Percentiles rank a stretch among this genome's conserved stretches.
These are phyloP conservation scores for Paracorniculantispora psalliotae DNA, from an alignment of 2,329 filamentous ascomycete genomes.

Conservation along the genomic window DNA sequence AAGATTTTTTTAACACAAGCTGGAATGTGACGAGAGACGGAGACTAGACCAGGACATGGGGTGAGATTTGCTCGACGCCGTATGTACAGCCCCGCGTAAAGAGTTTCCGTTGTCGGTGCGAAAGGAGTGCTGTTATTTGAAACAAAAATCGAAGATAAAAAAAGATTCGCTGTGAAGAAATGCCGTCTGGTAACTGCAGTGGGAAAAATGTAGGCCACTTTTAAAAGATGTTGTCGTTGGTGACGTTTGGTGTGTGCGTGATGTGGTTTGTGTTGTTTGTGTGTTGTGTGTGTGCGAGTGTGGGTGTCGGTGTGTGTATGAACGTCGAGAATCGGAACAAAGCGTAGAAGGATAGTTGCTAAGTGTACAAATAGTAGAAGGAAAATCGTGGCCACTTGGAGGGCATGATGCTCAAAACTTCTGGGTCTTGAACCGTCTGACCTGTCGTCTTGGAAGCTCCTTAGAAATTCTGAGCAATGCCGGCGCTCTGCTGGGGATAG, in stretches of 20 bases:
- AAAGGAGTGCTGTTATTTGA: not conserved
- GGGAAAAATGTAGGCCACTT: not conserved
- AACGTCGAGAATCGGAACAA: not conserved
- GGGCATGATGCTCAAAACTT: too few relatives aligned
- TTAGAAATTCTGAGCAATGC: conserved; percentile 96
- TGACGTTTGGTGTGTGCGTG: not conserved
- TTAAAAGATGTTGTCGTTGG: not conserved
- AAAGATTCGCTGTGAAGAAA: not conserved
- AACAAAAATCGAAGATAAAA: not conserved
- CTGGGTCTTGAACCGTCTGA: too few relatives aligned
- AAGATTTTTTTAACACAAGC: not conserved
- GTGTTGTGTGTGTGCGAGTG: too few relatives aligned
- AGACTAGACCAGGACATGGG: not conserved
- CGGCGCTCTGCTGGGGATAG: conserved; percentile 86
- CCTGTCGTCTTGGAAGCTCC: too few relatives aligned
- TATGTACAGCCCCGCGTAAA: not conserved
- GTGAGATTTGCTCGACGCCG: not conserved
- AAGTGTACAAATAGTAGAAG: conserved; percentile 6
- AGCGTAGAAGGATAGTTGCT: not conserved
- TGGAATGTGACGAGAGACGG: not conserved
- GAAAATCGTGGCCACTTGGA: conserved; percentile 15
- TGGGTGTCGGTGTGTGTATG: too few relatives aligned
- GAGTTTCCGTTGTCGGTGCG: not conserved
- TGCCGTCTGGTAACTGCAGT: conserved; percentile 4
- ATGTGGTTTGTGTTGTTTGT: too few relatives aligned